phyloP scores from a whole-genome alignment of 1,284 basidiomycete genomes.

The Phlebopus sp. region DNA sequence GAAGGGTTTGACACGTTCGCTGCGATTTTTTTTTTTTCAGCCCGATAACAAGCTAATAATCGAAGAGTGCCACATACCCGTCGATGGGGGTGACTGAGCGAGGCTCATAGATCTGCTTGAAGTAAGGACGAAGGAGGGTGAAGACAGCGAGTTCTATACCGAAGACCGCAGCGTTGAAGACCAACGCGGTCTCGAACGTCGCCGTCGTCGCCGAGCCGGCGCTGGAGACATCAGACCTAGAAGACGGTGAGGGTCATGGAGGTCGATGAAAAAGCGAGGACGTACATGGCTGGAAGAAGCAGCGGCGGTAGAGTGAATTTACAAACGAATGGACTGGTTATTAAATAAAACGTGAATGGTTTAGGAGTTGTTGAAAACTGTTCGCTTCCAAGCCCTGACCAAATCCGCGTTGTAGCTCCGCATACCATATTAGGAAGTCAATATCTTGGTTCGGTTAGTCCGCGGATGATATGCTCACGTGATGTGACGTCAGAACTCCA shows the following conservation, averaged over 20 bases:
- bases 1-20: conserved; percentile 55
- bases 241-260: conserved; percentile 5
- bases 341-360: background rate
- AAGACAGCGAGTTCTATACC: conserved; percentile 66
- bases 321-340: conserved; percentile 10
- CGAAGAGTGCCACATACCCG: conserved; percentile 37
- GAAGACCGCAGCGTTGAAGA: conserved; percentile 69
- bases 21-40: conserved; percentile 25
- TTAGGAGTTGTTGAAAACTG: too few relatives aligned
- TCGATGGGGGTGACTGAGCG: conserved; percentile 58
- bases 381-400: too few relatives aligned
- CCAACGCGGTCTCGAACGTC: conserved; percentile 76
- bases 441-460: too few relatives aligned
- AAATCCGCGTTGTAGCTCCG: too few relatives aligned
- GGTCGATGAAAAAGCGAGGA: background rate
- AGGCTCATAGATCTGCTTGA: conserved; percentile 80
- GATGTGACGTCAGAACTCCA: too few relatives aligned
- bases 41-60: conserved; percentile 1
- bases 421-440: too few relatives aligned
- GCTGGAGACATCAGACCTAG: conserved; percentile 20
- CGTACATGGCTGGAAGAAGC: conserved; percentile 20
- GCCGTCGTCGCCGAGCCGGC: conserved; percentile 49
- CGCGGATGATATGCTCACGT: too few relatives aligned
- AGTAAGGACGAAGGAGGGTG: conserved; percentile 66
- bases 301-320: conserved; percentile 9